phyloP scores from a whole-genome alignment of 164 flowering plant genomes.

The Vitis labrusca region DNA sequence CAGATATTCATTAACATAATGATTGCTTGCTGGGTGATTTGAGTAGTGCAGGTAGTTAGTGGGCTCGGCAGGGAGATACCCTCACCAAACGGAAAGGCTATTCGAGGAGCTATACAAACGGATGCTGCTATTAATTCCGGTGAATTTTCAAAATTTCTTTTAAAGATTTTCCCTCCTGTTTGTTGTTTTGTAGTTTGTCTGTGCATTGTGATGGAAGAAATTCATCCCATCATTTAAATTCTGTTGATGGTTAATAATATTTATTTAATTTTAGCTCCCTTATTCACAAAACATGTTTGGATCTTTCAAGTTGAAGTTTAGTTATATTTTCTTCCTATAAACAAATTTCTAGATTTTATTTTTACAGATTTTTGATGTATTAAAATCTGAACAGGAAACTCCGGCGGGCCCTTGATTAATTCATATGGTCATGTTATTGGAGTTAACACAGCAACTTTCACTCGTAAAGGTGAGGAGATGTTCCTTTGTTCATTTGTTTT shows the following conservation, averaged over 20 bases:
- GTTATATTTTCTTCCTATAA: neutral
- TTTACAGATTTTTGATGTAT: slow-evolving; percentile 2
- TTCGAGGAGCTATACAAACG: slow-evolving; percentile 87
- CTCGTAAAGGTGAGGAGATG: slow-evolving; percentile 69
- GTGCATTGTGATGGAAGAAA: neutral
- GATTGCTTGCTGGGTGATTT: neutral
- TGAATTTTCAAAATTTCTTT: slow-evolving; percentile 10
- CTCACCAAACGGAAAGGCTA: slow-evolving; percentile 81
- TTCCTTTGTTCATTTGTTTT: neutral
- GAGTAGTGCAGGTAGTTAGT: slow-evolving; percentile 70
- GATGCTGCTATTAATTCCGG: slow-evolving; percentile 96
- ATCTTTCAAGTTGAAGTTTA: neutral
- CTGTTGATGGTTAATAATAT: neutral
- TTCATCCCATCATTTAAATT: neutral
- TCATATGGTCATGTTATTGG: slow-evolving; percentile 91
- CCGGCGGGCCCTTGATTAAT: slow-evolving; percentile 88
- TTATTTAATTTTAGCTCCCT: neutral
- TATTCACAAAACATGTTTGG: neutral
- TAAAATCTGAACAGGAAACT: slow-evolving; percentile 60
- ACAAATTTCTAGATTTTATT: neutral
- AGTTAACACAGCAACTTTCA: slow-evolving; percentile 91
- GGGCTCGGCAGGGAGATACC: slow-evolving; percentile 93
- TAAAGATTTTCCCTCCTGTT: neutral
- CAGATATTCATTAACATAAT: neutral
- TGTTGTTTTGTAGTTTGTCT: neutral